Percentiles rank a stretch among this genome's conserved stretches.
Evolutionary conservation across 345 rosid genomes (phyloP).

Genomic region (Combretum micranthum): DNA sequence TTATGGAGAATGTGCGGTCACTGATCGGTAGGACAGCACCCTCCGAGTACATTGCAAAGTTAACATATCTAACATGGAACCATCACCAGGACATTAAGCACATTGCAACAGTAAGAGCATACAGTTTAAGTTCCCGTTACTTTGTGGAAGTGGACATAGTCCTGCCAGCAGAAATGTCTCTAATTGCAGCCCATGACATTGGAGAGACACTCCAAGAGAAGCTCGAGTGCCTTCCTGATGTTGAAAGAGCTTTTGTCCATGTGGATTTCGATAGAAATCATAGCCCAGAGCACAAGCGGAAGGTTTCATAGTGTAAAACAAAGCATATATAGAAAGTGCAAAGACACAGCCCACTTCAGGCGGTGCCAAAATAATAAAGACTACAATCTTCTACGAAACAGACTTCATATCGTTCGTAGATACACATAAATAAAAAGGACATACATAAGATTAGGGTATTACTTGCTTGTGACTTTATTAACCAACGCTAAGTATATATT

Average conservation of each 20-base stretch:
- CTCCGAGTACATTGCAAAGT: slow-evolving; percentile 37
- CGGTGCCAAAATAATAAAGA: no score
- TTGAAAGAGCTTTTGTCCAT: slow-evolving; percentile 44
- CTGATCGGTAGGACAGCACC: slow-evolving; percentile 44
- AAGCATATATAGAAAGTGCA: no score
- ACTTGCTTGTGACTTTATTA: no score
- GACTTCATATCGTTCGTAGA: no score
- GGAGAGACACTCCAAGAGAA: slow-evolving; percentile 43
- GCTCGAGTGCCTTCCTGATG: slow-evolving; percentile 35
- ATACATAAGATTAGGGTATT: no score
- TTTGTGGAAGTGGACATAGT: slow-evolving; percentile 46
- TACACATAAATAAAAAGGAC: no score
- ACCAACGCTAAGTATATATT: no score
- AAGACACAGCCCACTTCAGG: no score
- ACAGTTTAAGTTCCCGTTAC: slow-evolving; percentile 30
- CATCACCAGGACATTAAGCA: slow-evolving; percentile 35
- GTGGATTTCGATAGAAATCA: slow-evolving; percentile 31
- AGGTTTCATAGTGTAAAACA: no score
- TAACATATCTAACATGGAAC: slow-evolving; percentile 45
- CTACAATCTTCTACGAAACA: no score
- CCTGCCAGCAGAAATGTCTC: slow-evolving; percentile 32
- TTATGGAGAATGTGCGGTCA: slow-evolving; percentile 45
- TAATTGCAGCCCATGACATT: slow-evolving; percentile 31
- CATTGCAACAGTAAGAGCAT: slow-evolving; percentile 42
- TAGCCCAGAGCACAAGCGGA: slow-evolving; percentile 28